Base-by-base conservation (phyloP, 2,329 filamentous ascomycete species). In the Penicillium sp. region DNA sequence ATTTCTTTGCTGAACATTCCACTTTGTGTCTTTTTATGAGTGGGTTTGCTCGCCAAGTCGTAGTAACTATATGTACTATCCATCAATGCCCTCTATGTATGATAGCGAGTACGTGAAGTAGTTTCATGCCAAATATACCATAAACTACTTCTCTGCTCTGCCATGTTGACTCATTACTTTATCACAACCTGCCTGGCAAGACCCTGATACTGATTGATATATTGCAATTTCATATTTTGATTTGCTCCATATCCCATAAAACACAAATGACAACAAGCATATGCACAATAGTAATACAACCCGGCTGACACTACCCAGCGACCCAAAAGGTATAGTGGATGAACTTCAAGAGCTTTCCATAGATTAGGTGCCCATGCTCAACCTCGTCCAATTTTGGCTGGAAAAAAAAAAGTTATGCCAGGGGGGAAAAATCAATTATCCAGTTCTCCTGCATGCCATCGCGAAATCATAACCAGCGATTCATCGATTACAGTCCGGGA, bases 271-370 rank as follows among this genome's bases (percentile, higher is more conserved):
- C 55, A 61, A 55, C 53, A 66, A 55, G 53, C 45, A 62, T 68
- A 64, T 69, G 65, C 64, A 66, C 65, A 69, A 66, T 72, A 70
- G 58, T 68, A 66, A 72, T 74, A 74, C 66, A 74, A 70, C 61
- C 55, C 48, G 57, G 66, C 57, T 43, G 57, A 52, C 58, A 55
- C 39, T 48, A 40, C 34, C 34, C 43, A 50, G 22, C 22, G 26
- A 44, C 34, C 22, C 37, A 44, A 58, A 43, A 52, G 35, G 18
- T 45, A 50, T 53, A 40, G 53, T 32, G 47, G 31, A 42, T 34
- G 32, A 53, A 22, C 38, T 35, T 40, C 45, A 26, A 45, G 26
- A 35, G 18, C 13, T 20, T 29, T 39, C 16, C 40, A 46, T 42
- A 32, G 13, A 42, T 52, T 24, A 39, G 35, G 16, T 20, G 29